These are phyloP conservation scores for Nyssa sinensis DNA, from an alignment of 148 eudicot species.

Conservation along the genomic window DNA sequence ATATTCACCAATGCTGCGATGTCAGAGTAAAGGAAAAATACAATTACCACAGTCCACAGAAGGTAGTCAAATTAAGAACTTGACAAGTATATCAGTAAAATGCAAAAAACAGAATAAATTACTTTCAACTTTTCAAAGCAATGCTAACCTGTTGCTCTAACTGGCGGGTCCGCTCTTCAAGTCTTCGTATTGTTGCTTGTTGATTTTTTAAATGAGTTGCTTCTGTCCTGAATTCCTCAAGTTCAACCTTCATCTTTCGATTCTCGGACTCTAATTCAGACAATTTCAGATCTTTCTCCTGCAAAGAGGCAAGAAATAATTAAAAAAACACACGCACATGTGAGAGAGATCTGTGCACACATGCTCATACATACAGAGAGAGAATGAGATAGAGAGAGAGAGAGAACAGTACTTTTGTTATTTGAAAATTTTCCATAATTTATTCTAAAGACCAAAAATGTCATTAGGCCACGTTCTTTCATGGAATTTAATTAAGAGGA, in stretches of 20 bases:
- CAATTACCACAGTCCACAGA: too few species aligned
- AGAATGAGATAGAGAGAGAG: not conserved
- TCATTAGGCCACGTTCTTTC: too few species aligned
- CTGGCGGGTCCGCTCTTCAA: constrained; percentile 95
- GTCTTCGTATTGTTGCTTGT: constrained; percentile 97
- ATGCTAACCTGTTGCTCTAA: constrained; percentile 85
- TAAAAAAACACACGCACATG: not conserved
- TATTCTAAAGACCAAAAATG: not conserved
- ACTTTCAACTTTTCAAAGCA: not conserved
- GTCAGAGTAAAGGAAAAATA: too few species aligned
- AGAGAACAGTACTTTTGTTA: too few species aligned
- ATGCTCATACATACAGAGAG: too few species aligned
- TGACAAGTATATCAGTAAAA: not conserved
- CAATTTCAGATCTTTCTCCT: constrained; percentile 81
- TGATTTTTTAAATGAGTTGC: constrained; percentile 96
- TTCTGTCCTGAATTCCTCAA: constrained; percentile 93
- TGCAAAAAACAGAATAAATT: constrained; percentile 9
- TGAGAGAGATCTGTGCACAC: too few species aligned
- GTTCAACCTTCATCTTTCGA: constrained; percentile 95
- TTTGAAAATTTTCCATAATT: not conserved
- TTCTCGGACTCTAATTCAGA: constrained; percentile 91
- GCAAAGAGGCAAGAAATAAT: constrained; percentile 21
- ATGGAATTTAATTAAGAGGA: too few species aligned
- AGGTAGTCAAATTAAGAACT: not conserved
- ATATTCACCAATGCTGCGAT: too few species aligned